These are phyloP conservation scores for Hibiscus tridactylites DNA, from an alignment of 345 rosid genomes.

Conservation along the genomic window DNA sequence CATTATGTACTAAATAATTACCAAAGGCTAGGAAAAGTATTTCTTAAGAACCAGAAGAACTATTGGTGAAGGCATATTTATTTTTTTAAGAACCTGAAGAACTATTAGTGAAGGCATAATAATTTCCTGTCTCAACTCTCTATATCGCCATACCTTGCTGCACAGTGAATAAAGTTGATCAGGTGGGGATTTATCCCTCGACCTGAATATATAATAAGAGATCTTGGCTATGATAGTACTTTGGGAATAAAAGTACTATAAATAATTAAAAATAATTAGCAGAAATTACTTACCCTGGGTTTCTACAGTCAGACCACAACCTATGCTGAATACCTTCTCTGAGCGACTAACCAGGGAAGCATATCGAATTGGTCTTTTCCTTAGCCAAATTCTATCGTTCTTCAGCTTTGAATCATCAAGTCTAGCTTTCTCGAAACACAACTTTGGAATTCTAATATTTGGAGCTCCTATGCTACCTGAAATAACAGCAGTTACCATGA, in stretches of 20 bases:
- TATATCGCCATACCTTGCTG: not conserved
- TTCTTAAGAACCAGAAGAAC: not conserved
- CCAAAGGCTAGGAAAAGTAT: not conserved
- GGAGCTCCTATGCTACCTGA: constrained; percentile 23
- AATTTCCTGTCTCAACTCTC: not conserved
- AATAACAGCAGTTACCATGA: not conserved
- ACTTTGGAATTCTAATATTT: not conserved
- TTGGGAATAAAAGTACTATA: not conserved
- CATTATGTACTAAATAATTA: not conserved
- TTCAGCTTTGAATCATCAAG: not conserved
- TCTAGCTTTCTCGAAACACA: not conserved
- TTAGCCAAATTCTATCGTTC: not conserved
- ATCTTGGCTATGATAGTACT: not conserved
- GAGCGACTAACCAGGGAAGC: constrained; percentile 20
- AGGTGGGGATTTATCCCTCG: not conserved
- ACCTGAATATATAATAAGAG: not conserved
- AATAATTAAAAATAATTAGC: not conserved
- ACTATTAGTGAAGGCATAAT: not conserved
- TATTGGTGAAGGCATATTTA: not conserved
- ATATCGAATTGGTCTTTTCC: constrained; percentile 21
- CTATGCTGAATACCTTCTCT: constrained; percentile 17
- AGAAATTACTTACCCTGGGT: constrained; percentile 28
- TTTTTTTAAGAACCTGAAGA: not conserved
- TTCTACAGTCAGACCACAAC: constrained; percentile 23
- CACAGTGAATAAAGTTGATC: not conserved